Conservation (phyloP, 306 rosid species). For the Potentilla sterilis region DNA sequence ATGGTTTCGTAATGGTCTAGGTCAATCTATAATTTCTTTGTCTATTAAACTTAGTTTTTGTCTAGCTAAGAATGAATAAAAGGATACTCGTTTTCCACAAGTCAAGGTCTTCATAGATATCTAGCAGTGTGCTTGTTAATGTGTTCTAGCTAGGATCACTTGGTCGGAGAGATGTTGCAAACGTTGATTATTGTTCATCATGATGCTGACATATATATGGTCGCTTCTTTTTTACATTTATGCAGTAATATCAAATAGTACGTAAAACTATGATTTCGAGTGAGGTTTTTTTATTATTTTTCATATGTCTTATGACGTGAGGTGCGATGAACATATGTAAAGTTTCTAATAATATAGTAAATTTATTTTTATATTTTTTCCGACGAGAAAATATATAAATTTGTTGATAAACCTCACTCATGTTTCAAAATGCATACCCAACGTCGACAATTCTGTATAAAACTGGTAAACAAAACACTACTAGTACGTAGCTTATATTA, state of each 20-base stretch:
- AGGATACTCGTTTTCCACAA: background rate
- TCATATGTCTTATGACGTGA: no score
- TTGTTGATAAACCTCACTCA: no score
- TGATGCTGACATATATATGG: background rate
- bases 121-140: background rate
- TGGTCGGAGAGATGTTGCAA: background rate
- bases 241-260: background rate
- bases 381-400: no score
- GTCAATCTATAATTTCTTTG: background rate
- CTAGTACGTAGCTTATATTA: background rate
- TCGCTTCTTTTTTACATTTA: background rate
- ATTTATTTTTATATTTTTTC: no score
- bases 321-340: no score
- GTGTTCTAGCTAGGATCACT: background rate
- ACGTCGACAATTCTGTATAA: no score
- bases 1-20: background rate
- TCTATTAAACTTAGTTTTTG: background rate
- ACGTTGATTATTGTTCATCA: background rate
- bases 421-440: no score
- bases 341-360: no score
- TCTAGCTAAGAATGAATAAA: background rate
- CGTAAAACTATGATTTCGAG: background rate
- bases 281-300: no score
- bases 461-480: no score
- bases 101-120: background rate